These are phyloP conservation scores for Hanseniaspora osmophila DNA, from an alignment of 805 yeast species.

Conservation along the genomic window DNA sequence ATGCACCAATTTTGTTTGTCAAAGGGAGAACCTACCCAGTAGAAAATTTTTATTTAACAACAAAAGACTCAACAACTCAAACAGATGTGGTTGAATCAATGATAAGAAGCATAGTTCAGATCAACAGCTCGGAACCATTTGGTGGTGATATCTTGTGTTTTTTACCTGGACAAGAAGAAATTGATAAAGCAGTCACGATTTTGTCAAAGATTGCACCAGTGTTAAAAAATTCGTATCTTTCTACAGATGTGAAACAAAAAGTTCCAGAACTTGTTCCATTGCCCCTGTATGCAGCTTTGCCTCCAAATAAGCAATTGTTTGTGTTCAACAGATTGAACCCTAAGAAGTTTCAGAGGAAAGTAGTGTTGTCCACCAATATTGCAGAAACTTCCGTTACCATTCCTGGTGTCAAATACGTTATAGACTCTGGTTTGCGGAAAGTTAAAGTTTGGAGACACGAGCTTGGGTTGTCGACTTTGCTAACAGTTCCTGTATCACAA, in stretches of 20 bases:
- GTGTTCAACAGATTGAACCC: constrained; percentile 48
- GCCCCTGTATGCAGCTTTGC: constrained; percentile 88
- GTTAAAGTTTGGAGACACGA: constrained; percentile 92
- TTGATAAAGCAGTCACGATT: constrained; percentile 64
- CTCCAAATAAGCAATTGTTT: constrained; percentile 67
- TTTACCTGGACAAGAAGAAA: constrained; percentile 94
- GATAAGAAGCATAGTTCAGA: constrained; percentile 59
- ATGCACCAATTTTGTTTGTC: constrained; percentile 72
- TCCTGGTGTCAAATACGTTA: constrained; percentile 82
- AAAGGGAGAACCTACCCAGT: constrained; percentile 88
- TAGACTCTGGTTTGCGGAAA: constrained; percentile 85
- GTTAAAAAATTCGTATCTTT: constrained; percentile 38
- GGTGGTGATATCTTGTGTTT: constrained; percentile 88
- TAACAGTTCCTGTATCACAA: constrained; percentile 84
- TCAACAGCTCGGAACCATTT: constrained; percentile 57
- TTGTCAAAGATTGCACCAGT: constrained; percentile 47
- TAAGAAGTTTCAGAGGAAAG: constrained; percentile 53
- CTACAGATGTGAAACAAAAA: constrained; percentile 1
- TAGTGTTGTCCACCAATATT: constrained; percentile 84
- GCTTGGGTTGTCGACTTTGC: constrained; percentile 78
- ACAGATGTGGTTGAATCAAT: constrained; percentile 78
- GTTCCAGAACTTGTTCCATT: constrained; percentile 65
- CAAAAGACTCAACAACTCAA: constrained; percentile 28
- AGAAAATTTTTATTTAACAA: constrained; percentile 45
- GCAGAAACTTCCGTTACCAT: constrained; percentile 97